Percentiles rank a stretch among this genome's conserved stretches.
Conservation (phyloP, 1,284 basidiomycete species). For the Chalciporus sp. region DNA sequence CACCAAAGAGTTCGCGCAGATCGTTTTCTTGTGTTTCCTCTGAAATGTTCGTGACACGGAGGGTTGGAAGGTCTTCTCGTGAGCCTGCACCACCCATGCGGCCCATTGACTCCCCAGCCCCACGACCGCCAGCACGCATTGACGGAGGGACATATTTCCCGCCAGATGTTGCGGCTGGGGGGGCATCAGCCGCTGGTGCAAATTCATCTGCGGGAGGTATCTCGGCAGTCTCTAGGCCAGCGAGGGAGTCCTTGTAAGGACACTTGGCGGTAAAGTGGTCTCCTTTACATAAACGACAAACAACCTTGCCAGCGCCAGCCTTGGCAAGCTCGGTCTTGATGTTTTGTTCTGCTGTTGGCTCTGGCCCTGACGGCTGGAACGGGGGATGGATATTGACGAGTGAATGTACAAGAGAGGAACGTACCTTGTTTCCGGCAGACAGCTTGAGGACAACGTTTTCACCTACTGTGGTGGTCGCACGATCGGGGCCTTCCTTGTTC, state of each 20-base stretch:
- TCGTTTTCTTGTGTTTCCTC: conserved; percentile 96
- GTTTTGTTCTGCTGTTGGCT: conserved; percentile 70
- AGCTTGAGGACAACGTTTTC: conserved; percentile 90
- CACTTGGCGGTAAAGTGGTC: conserved; percentile 98
- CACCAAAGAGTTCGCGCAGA: conserved; percentile 87
- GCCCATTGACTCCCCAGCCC: conserved; percentile 84
- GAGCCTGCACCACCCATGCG: conserved; percentile 45
- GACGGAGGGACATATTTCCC: conserved; percentile 95
- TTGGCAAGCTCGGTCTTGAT: conserved; percentile 72
- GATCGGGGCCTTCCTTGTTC: conserved; percentile 87
- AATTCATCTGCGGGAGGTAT: conserved; percentile 57
- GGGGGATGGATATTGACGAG: not conserved
- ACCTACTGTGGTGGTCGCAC: conserved; percentile 94
- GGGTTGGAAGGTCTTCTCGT: conserved; percentile 93
- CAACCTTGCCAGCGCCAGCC: conserved; percentile 84
- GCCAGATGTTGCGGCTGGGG: conserved; percentile 41
- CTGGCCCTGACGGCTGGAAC: conserved; percentile 58
- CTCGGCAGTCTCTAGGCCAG: conserved; percentile 69
- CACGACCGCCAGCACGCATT: conserved; percentile 73
- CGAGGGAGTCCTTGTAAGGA: conserved; percentile 95
- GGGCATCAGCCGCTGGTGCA: conserved; percentile 42
- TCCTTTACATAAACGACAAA: conserved; percentile 94
- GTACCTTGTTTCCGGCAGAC: conserved; percentile 81
- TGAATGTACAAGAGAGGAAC: conserved; percentile 6
- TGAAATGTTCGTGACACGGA: conserved; percentile 96